A percentile compares a stretch with the other conserved stretches of the same genome.
Evolutionary conservation across 257 asterid genomes (phyloP).

Genomic region (Jacaranda mimosifolia): DNA sequence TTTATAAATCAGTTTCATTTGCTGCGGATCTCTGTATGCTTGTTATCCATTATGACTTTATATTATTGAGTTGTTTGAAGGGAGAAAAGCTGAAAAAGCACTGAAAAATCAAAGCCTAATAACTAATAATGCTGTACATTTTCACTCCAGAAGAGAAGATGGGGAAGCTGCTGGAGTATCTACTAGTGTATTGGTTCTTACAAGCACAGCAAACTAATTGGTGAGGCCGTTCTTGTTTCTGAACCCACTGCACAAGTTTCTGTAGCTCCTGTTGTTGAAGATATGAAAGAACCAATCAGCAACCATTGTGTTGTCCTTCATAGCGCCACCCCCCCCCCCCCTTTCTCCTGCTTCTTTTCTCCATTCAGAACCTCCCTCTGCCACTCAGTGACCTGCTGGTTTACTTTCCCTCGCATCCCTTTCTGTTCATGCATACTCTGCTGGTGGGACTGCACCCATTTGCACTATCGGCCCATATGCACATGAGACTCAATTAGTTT

Average conservation of each 20-base stretch:
- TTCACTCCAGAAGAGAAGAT: no score
- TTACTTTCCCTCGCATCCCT: no score
- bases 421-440: conserved; percentile 52
- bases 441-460: conserved; percentile 50
- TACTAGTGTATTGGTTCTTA: conserved; percentile 77
- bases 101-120: conserved; percentile 21
- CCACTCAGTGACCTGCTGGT: conserved; percentile 67
- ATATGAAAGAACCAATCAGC: conserved; percentile 49
- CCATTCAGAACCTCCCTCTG: conserved; percentile 73
- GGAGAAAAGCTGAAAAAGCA: not conserved
- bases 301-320: conserved; percentile 59
- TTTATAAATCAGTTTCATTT: not conserved
- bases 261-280: conserved; percentile 48
- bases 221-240: conserved; percentile 72
- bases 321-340: conserved; percentile 88
- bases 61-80: not conserved
- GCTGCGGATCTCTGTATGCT: not conserved
- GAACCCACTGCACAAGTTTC: conserved; percentile 52
- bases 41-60: not conserved
- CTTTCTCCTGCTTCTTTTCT: conserved; percentile 80
- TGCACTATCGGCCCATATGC: conserved; percentile 82
- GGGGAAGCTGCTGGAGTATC: no score
- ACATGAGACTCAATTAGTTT: conserved; percentile 76
- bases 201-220: conserved; percentile 69
- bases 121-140: no score